phyloP scores from a whole-genome alignment of 2,329 filamentous ascomycete genomes.

The Cladosporium sp. region DNA sequence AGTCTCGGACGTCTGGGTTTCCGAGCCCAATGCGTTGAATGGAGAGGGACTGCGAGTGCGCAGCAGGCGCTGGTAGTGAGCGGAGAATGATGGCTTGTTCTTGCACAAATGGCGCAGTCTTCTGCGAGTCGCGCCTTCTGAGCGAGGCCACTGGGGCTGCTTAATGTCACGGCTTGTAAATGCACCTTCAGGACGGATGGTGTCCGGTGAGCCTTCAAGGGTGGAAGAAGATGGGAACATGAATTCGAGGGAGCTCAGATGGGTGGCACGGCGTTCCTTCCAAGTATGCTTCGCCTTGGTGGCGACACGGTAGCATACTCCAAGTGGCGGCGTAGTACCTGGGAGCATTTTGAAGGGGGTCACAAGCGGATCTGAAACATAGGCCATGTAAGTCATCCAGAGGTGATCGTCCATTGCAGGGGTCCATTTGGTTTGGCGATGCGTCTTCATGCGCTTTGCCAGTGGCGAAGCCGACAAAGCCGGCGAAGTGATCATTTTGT shows the following conservation, averaged over 20 bases:
- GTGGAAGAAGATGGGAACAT: conserved; percentile 18
- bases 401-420: conserved; percentile 62
- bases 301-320: conserved; percentile 59
- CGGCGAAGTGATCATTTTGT: conserved; percentile 24
- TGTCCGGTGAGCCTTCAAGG: conserved; percentile 38
- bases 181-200: conserved; percentile 35
- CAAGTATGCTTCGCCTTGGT: conserved; percentile 58
- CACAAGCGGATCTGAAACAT: conserved; percentile 60
- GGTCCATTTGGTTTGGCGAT: conserved; percentile 47
- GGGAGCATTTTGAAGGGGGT: conserved; percentile 65
- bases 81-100: conserved; percentile 56
- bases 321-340: conserved; percentile 58
- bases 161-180: conserved; percentile 32
- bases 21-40: conserved; percentile 36
- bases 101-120: conserved; percentile 57
- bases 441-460: conserved; percentile 41
- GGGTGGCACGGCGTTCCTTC: conserved; percentile 41
- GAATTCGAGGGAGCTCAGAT: conserved; percentile 26
- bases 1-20: conserved; percentile 26
- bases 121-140: conserved; percentile 54
- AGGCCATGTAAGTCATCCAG: conserved; percentile 62
- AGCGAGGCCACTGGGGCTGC: conserved; percentile 50
- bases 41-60: conserved; percentile 58
- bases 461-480: conserved; percentile 22
- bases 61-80: conserved; percentile 60